Percentiles rank a stretch among this genome's conserved stretches.
These are phyloP conservation scores for Borovskyia barvae DNA, from an alignment of 208 protist genomes.

Conservation along the genomic window DNA sequence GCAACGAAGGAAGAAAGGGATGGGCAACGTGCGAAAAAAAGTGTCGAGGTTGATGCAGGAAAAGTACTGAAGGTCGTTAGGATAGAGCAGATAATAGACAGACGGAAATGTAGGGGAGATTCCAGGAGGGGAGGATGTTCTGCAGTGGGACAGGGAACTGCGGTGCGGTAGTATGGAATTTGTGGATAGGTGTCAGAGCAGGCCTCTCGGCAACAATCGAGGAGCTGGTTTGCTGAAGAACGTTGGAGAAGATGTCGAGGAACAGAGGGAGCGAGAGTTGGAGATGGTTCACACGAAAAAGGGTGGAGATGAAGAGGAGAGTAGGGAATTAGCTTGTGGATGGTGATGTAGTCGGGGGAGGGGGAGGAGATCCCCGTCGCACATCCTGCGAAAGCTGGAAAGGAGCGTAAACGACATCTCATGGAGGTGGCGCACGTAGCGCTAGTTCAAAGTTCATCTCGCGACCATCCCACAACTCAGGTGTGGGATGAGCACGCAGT, in stretches of 20 bases:
- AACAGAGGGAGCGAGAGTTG: no score
- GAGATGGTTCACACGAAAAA: no score
- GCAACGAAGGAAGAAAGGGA: background rate
- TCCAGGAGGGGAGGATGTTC: background rate
- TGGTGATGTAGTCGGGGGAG: background rate
- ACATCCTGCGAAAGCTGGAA: no score
- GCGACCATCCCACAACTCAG: no score
- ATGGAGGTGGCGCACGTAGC: no score
- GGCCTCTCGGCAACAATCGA: background rate
- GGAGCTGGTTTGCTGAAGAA: no score
- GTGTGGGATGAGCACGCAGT: no score
- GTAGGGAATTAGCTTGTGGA: background rate
- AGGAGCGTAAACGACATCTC: no score
- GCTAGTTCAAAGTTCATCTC: no score
- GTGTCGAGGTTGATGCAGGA: background rate
- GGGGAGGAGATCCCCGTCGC: background rate
- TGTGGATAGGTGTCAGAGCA: background rate
- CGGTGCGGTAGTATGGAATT: background rate
- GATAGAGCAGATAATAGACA: background rate
- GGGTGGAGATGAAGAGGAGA: background rate
- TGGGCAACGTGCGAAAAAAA: slow-evolving; percentile 1
- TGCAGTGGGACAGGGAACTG: background rate
- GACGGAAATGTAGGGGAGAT: background rate
- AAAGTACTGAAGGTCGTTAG: background rate
- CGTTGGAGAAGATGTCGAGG: no score